phyloP scores from a whole-genome alignment of 73 alveolate species.

The Tetrahymena malaccensis region DNA sequence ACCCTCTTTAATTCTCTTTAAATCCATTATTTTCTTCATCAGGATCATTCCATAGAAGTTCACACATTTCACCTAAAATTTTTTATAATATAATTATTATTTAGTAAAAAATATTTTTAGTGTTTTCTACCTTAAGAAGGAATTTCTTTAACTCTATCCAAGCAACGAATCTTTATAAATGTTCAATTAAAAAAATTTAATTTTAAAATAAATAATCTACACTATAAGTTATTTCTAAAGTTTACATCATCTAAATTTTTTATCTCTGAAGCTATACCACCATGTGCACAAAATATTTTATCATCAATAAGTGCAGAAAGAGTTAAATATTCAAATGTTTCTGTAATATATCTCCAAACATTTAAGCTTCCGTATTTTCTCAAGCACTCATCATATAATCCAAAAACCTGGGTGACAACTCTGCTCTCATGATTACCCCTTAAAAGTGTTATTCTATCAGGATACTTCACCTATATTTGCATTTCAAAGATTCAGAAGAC shows the following conservation, averaged over 20 bases:
- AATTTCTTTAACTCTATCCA: constrained; percentile 25
- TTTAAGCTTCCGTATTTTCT: constrained; percentile 76
- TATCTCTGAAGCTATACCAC: constrained; percentile 65
- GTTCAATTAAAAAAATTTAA: neutral
- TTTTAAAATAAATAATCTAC: neutral
- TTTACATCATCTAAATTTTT: constrained; percentile 40
- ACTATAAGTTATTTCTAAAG: neutral
- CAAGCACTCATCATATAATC: constrained; percentile 86
- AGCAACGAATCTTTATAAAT: neutral
- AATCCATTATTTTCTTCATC: constrained; percentile 56
- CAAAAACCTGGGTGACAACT: constrained; percentile 75
- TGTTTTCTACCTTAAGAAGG: neutral
- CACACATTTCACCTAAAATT: constrained; percentile 55
- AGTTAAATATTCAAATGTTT: constrained; percentile 75
- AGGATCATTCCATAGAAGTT: constrained; percentile 82
- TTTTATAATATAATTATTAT: neutral
- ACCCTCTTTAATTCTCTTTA: constrained; percentile 25
- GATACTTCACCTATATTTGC: constrained; percentile 61
- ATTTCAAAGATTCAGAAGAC: constrained; percentile 27
- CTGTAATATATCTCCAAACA: constrained; percentile 89
- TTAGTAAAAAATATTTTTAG: too few relatives aligned
- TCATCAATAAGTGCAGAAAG: constrained; percentile 82
- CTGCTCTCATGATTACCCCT: constrained; percentile 91
- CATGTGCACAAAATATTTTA: constrained; percentile 88
- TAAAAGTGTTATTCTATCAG: constrained; percentile 71